Evolutionary conservation across 129 eudicot species (phyloP), one percentile per base, ranked within the genome.

Genomic region (Artemisia argyi): DNA sequence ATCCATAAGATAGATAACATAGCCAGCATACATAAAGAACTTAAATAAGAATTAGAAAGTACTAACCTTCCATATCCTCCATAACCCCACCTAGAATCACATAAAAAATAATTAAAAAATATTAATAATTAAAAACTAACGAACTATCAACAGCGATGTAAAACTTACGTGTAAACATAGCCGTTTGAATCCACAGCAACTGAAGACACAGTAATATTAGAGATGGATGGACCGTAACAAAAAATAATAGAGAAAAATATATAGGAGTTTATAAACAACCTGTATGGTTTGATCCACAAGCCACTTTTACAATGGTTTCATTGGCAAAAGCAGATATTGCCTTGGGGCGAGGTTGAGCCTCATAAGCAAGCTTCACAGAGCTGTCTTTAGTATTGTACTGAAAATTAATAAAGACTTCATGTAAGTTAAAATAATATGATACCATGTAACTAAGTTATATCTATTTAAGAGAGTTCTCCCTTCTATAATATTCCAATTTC

Each of bases 1-100:
- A 39, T 39, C 6, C 44, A 6, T 7, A 39, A 5, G 9, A 39
- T 5, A 10, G 44, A 39, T 39, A 39, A 39, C 44, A 39, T 39
- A 39, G 44, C 44, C 10, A 7, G 44, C 44, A 39, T 39, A 39
- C 10, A 53, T 42, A 57, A 19, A 5, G 16, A 63, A 59, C 51
- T 50, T 53, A 58, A 57, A n/a, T 35, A 54, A 39, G 42, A 61
- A 63, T 44, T 24, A 11, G 22, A 48, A 69, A 64, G 32, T 66
- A 83, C 83, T 13, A 65, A 94, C 99, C 99, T 94, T 76, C 99
- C 99, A 71, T 94, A 90, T 71, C 99, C 99, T 73, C 99, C 97
- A 79, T 28, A 88, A 65, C 99, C 97, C 99, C 99, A 94, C 91
- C 99, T 90, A 68, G 13, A 61, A 52, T 11, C 22, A 13, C 19